Conservation (phyloP, 108 stramenopile genomes). For the Stephanodiscus triporus region DNA sequence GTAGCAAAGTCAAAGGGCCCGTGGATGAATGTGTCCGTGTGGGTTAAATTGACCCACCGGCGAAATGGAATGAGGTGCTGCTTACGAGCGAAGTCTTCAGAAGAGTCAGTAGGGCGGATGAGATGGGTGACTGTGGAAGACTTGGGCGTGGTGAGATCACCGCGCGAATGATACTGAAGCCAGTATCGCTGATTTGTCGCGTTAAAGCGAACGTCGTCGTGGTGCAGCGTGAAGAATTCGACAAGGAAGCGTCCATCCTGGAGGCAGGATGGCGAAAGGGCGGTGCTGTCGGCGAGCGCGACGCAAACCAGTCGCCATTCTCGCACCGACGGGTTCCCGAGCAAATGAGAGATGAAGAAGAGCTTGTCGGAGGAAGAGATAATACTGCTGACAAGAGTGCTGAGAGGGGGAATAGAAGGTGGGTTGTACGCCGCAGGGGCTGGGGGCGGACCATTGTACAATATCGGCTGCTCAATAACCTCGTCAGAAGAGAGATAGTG, state of each 20-base stretch:
- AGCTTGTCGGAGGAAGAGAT: background rate
- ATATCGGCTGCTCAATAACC: background rate
- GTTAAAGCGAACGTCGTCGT: conserved; percentile 1
- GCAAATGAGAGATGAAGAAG: background rate
- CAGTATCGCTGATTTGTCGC: conserved; percentile 21
- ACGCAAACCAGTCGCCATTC: background rate
- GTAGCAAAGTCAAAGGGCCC: conserved; percentile 25
- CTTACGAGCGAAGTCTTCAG: background rate
- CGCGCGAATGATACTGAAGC: conserved; percentile 23
- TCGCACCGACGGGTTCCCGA: background rate
- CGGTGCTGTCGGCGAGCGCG: background rate
- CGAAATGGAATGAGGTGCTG: background rate
- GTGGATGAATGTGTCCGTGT: conserved; percentile 11
- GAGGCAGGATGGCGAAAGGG: background rate
- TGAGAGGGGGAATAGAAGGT: background rate
- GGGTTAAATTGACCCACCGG: conserved; percentile 5
- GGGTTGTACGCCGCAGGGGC: background rate
- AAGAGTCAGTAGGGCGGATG: background rate
- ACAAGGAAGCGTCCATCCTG: conserved; percentile 3
- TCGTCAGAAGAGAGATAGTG: background rate
- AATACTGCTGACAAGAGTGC: background rate
- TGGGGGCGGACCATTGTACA: background rate
- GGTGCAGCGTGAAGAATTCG: conserved; percentile 13
- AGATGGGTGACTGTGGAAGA: background rate
- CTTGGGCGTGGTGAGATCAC: background rate